Evolutionary conservation across 2,329 filamentous ascomycete genomes (phyloP).

Genomic region (Raffaelea arxii): DNA sequence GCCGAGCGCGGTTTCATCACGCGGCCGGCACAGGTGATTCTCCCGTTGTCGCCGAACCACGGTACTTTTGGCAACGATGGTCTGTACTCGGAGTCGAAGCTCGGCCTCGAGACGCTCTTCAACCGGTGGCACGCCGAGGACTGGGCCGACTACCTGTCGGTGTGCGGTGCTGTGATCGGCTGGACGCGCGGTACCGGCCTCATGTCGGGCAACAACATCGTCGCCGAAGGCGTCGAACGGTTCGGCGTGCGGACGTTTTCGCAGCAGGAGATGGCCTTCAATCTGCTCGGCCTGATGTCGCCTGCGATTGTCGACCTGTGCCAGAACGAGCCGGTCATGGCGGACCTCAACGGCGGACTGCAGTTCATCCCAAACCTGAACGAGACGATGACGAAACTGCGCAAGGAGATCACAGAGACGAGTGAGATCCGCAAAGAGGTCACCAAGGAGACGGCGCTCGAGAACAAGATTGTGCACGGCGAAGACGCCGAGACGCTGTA

Average conservation of each 20-base stretch:
- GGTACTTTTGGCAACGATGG: conserved; percentile 97
- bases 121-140: conserved; percentile 97
- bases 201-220: conserved; percentile 53
- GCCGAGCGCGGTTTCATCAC: conserved; percentile 81
- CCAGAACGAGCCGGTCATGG: conserved; percentile 90
- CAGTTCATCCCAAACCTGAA: conserved; percentile 97
- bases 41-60: conserved; percentile 94
- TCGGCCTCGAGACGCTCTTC: conserved; percentile 93
- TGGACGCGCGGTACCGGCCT: conserved; percentile 98
- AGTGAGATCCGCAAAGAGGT: conserved; percentile 90
- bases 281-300: conserved; percentile 91
- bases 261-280: conserved; percentile 99
- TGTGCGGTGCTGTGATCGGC: conserved; percentile 95
- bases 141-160: conserved; percentile 95
- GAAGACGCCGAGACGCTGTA: conserved; percentile 86
- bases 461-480: conserved; percentile 96
- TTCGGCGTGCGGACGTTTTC: conserved; percentile 97
- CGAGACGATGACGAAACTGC: conserved; percentile 82
- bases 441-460: conserved; percentile 88
- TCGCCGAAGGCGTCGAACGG: conserved; percentile 92
- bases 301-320: conserved; percentile 90
- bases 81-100: conserved; percentile 91
- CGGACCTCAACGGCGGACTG: conserved; percentile 92
- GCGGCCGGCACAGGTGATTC: conserved; percentile 88
- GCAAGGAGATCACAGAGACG: conserved; percentile 90